Evolutionary conservation across 306 rosid genomes (phyloP), one percentile per base, ranked within the genome.

Genomic region (Quercus rubra): DNA sequence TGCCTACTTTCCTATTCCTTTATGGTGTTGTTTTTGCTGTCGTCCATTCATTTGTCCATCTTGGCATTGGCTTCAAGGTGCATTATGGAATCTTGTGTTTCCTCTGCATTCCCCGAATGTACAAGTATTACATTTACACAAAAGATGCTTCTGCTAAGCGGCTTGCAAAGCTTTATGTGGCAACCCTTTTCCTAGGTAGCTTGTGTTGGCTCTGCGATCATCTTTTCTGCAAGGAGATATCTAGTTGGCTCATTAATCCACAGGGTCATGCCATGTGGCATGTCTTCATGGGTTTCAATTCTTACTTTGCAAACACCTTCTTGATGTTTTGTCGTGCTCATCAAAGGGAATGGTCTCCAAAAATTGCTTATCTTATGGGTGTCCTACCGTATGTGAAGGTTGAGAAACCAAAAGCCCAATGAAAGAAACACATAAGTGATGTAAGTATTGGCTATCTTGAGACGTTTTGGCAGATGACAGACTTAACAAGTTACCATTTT

Each of bases 181-280:
- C 72, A 41, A 86, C 95, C 77, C 87, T 91, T 77, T 20, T 87
- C 59, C 83, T 90, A 55, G 97, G 91, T 74, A 77, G 89, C 84
- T 83, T 86, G 80, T 88, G 83, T 86, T 88, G 98, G 98, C 55
- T 91, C 1, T 8, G 85, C 1, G 97, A 93, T 75, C 86, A 80
- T 18, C 61, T 84, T 82, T 90, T 87, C 85, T 93, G 98, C 86
- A 57, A 88, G 74, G 83, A 90, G 86, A 76, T 93, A 75, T 87
- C 97, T 3, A 4, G 82, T 70, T 91, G 89, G 89, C 84, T 77
- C 1, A 9, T 91, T 68, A 91, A 93, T 78, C 97, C 92, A 5
- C 97, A 91, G 75, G 97, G 97, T 13, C 98, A 93, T 86, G 98
- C 98, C 71, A 62, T 87, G 76, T 93, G 98, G 94, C 98, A 93